phyloP scores from a whole-genome alignment of 2,329 filamentous ascomycete genomes.

The Bipolaris bicolor region DNA sequence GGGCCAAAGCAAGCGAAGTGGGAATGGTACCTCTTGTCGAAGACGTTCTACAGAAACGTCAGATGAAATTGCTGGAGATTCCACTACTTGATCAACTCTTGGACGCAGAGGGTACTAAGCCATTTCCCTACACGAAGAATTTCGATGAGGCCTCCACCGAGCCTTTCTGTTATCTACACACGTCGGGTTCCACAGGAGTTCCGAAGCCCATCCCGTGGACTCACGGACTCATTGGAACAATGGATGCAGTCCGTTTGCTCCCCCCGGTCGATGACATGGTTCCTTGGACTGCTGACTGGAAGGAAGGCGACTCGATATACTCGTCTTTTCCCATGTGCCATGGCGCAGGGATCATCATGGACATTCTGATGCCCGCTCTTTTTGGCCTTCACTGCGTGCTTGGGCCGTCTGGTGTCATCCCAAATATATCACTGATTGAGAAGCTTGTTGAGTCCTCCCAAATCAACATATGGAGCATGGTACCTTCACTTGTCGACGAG shows the following conservation, averaged over 20 bases:
- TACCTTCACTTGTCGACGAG: constrained; percentile 35
- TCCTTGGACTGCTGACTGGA: constrained; percentile 32
- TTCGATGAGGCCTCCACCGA: constrained; percentile 35
- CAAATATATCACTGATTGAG: constrained; percentile 48
- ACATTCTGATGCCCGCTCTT: constrained; percentile 49
- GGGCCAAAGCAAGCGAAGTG: constrained; percentile 19
- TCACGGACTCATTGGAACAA: constrained; percentile 43
- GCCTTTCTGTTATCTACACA: constrained; percentile 40
- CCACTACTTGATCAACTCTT: constrained; percentile 23
- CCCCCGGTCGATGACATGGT: constrained; percentile 33
- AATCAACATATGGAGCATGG: constrained; percentile 37
- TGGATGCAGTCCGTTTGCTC: constrained; percentile 49
- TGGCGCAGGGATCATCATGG: constrained; percentile 51
- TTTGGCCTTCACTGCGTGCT: constrained; percentile 48
- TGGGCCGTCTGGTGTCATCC: constrained; percentile 45
- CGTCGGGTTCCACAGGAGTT: constrained; percentile 46
- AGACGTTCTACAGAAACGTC: constrained; percentile 13
- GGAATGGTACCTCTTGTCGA: constrained; percentile 14
- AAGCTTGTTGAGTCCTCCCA: constrained; percentile 41
- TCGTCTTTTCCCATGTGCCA: constrained; percentile 49
- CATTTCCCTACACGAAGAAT: constrained; percentile 21
- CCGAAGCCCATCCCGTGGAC: constrained; percentile 46
- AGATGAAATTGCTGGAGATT: constrained; percentile 23
- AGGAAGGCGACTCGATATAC: constrained; percentile 29
- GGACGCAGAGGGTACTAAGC: constrained; percentile 10